Evolutionary conservation across 768 basidiomycete species (phyloP).

Genomic region (Phaeotremella skinneri): DNA sequence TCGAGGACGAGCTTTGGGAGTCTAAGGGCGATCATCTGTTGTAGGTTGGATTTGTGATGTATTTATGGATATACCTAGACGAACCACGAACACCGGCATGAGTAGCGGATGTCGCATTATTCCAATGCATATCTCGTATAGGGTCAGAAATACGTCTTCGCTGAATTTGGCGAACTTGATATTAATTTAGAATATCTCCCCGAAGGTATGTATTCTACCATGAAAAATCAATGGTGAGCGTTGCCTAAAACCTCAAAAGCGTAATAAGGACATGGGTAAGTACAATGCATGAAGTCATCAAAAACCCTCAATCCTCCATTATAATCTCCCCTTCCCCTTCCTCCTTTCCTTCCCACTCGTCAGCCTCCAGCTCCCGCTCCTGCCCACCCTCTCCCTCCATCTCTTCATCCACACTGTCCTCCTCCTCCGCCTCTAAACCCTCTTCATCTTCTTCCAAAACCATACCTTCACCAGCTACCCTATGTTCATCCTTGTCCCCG

Average conservation of each 20-base stretch:
- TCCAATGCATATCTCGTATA: no score
- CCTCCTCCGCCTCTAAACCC: neutral
- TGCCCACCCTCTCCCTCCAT: neutral
- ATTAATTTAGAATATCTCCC: no score
- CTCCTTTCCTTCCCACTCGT: neutral
- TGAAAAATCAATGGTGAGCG: no score
- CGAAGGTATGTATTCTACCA: no score
- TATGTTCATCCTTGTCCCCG: conserved; percentile 6
- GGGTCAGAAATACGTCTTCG: no score
- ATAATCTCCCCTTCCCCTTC: neutral
- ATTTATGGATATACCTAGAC: no score
- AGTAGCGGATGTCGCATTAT: no score
- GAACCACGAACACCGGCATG: no score
- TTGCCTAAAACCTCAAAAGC: no score
- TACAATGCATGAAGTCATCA: neutral
- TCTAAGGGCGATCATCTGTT: conserved; percentile 28
- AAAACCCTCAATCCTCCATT: neutral
- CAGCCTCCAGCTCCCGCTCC: neutral
- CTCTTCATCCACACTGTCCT: neutral
- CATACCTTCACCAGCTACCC: conserved; percentile 4
- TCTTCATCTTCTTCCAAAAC: neutral
- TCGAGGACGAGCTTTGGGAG: conserved; percentile 31
- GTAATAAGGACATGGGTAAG: no score
- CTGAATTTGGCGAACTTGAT: no score
- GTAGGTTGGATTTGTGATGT: neutral